Evolutionary conservation across 2,329 filamentous ascomycete genomes (phyloP), one percentile per base, ranked within the genome.

Genomic region (Chaetomiaceae sp.): DNA sequence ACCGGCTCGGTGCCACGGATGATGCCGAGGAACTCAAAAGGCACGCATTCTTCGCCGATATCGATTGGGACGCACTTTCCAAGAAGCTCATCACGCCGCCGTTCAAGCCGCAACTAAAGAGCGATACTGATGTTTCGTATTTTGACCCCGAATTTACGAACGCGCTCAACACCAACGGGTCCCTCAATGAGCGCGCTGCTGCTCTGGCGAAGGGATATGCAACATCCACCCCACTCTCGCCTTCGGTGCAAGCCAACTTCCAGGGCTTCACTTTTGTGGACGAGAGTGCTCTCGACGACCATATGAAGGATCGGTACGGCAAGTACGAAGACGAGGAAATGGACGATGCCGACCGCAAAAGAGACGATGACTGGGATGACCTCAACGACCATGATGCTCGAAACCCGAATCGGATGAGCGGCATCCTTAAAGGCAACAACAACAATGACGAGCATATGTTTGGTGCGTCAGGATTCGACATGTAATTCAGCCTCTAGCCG

Each of bases 181-280:
- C 91, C 0, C 77, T 97, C 54, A 97, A 97, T 66, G 89, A 94
- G 64, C 85, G 92, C 53, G 92, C 94, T 4, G 89, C 90, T 13
- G 89, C 89, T 7, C 71, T 97, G 45, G 90, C 92, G 14, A 85
- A 85, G 53, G 91, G 91, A 33, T 89, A 94, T 66, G 86, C 89
- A 5, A 89, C 90, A 7, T 95, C 89, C 13, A 99, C 94, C 0
- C 94, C 94, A 0, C 76, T 99, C 21, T 96, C 90, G 13, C 94
- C 94, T 0, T 95, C 90, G 2, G 91, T 96, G 72, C 94, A 99
- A 72, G 94, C 92, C 58, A 96, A 97, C 67, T 99, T 99, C 76
- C 89, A 94, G 65, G 94, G 94, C 30, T 99, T 99, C 71, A 99
- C 94, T 0, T 99, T 95, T 69, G 94, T 97, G n/a, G 94, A 97